Evolutionary conservation across 202 grass and related monocot species (phyloP).

Genomic region (Setaria italica): DNA sequence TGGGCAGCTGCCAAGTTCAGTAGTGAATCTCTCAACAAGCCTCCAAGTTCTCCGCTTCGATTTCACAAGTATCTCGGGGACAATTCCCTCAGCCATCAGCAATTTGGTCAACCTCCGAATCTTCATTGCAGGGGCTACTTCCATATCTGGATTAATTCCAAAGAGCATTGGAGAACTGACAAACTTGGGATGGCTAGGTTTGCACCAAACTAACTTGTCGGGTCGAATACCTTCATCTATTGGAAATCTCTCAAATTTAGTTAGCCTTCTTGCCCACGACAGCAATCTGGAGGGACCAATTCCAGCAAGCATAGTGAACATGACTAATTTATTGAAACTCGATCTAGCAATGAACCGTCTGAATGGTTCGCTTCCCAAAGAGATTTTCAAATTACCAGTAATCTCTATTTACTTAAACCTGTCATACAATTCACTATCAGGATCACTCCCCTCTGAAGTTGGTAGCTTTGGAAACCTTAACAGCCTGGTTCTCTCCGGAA

Average conservation of each 20-base stretch:
- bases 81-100: background rate
- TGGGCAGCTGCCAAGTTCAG: slow-evolving; percentile 13
- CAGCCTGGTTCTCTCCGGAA: background rate
- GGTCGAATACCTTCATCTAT: slow-evolving; percentile 27
- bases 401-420: slow-evolving; percentile 7
- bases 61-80: background rate
- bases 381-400: background rate
- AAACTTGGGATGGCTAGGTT: background rate
- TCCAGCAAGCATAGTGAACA: slow-evolving; percentile 11
- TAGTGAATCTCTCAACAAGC: slow-evolving; percentile 23
- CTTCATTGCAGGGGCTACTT: background rate
- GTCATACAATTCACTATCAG: slow-evolving; percentile 41
- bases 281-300: slow-evolving; percentile 26
- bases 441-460: slow-evolving; percentile 27
- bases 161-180: slow-evolving; percentile 11
- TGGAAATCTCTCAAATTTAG: slow-evolving; percentile 35
- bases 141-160: slow-evolving; percentile 13
- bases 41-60: background rate
- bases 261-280: background rate
- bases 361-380: slow-evolving; percentile 6
- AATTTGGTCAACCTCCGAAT: background rate
- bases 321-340: background rate
- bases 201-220: slow-evolving; percentile 15
- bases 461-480: background rate
- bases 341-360: slow-evolving; percentile 13